A percentile compares a stretch with the other conserved stretches of the same genome.
Evolutionary conservation across 2,329 filamentous ascomycete species (phyloP).

Genomic region (Pseudocercospora macadamiae): DNA sequence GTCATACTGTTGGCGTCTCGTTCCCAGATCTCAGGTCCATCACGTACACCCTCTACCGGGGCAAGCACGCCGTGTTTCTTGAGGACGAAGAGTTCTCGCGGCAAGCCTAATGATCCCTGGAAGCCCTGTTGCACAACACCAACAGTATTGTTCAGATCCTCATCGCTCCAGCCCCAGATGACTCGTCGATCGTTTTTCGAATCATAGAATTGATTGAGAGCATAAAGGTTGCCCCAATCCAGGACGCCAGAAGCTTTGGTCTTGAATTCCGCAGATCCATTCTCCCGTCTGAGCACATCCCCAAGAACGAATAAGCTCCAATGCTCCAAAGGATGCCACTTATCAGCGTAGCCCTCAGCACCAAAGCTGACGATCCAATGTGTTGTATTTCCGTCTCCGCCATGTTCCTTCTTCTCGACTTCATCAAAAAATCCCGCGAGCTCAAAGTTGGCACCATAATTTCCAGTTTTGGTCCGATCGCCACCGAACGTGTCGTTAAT

Average conservation of each 20-base stretch:
- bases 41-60: slow-evolving; percentile 28
- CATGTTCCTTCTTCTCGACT: slow-evolving; percentile 39
- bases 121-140: slow-evolving; percentile 46
- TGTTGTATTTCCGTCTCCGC: slow-evolving; percentile 32
- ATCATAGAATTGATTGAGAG: slow-evolving; percentile 48
- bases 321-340: slow-evolving; percentile 39
- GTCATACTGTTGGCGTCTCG: slow-evolving; percentile 32
- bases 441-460: slow-evolving; percentile 49
- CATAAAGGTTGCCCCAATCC: slow-evolving; percentile 47
- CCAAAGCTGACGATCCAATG: slow-evolving; percentile 44
- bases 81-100: slow-evolving; percentile 47
- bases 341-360: slow-evolving; percentile 45
- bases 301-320: slow-evolving; percentile 50
- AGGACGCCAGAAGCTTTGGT: slow-evolving; percentile 44
- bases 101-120: slow-evolving; percentile 45
- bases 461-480: slow-evolving; percentile 43
- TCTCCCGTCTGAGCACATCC: slow-evolving; percentile 40
- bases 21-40: slow-evolving; percentile 8
- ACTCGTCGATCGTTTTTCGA: slow-evolving; percentile 48
- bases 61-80: slow-evolving; percentile 42
- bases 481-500: slow-evolving; percentile 41
- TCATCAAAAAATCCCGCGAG: slow-evolving; percentile 50
- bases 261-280: slow-evolving; percentile 45
- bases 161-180: slow-evolving; percentile 48
- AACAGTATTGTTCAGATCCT: slow-evolving; percentile 40